Conservation (phyloP, 1,284 basidiomycete species). For the Neolentinus lepideus region DNA sequence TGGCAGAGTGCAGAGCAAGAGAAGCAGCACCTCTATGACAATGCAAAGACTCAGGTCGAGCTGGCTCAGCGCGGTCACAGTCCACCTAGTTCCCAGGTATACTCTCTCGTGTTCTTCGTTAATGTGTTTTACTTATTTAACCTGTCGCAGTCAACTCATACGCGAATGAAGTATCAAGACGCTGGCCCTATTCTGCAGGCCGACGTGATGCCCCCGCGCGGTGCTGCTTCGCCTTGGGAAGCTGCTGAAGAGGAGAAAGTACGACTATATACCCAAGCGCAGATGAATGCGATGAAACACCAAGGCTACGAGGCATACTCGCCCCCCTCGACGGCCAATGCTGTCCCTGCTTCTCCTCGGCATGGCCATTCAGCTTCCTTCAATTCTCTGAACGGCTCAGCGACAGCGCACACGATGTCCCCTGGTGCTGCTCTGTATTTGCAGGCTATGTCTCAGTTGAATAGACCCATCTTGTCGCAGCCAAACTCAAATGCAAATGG, state of each 20-base stretch:
- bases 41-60: constrained; percentile 56
- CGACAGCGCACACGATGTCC: constrained; percentile 18
- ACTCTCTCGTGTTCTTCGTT: neutral
- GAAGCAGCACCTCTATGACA: constrained; percentile 58
- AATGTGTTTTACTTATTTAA: neutral
- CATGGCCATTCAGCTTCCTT: constrained; percentile 12
- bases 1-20: constrained; percentile 62
- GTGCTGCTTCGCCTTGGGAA: constrained; percentile 37
- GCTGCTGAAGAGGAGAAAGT: constrained; percentile 71
- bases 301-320: constrained; percentile 26
- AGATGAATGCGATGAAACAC: constrained; percentile 43
- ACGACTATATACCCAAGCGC: constrained; percentile 60
- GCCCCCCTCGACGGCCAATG: neutral
- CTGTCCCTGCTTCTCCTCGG: constrained; percentile 4
- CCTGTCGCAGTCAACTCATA: neutral
- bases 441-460: constrained; percentile 35
- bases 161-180: constrained; percentile 1
- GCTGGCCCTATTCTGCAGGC: constrained; percentile 1
- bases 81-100: neutral
- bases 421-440: constrained; percentile 38
- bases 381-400: constrained; percentile 8
- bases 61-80: constrained; percentile 35
- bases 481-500: neutral
- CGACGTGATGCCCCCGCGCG: constrained; percentile 4
- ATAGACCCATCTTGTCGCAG: constrained; percentile 8